phyloP scores from a whole-genome alignment of 106 monocot genomes.

The Hemerocallis citrina region DNA sequence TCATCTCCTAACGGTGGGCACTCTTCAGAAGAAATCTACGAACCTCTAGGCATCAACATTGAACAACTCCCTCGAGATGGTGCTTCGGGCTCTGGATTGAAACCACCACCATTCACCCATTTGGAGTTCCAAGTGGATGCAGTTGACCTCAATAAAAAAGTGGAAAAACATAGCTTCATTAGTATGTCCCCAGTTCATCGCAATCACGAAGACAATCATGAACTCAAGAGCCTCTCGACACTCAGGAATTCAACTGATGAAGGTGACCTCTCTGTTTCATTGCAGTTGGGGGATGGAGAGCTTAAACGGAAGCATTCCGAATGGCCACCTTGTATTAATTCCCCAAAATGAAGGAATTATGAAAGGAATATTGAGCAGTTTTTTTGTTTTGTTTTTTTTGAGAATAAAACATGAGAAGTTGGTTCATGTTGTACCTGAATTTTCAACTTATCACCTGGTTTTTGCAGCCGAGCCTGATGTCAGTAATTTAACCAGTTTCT shows the following conservation, averaged over 20 bases:
- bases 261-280: conserved; percentile 49
- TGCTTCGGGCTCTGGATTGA: conserved; percentile 24
- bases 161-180: conserved; percentile 86
- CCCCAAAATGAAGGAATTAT: conserved; percentile 1
- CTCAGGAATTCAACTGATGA: conserved; percentile 50
- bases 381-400: too few species aligned
- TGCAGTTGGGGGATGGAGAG: conserved; percentile 67
- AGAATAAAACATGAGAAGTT: too few species aligned
- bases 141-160: conserved; percentile 14
- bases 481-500: too few species aligned
- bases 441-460: too few species aligned
- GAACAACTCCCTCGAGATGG: conserved; percentile 32
- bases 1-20: conserved; percentile 37
- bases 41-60: conserved; percentile 65
- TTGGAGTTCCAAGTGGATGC: conserved; percentile 42
- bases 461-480: too few species aligned
- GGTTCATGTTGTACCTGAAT: too few species aligned
- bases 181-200: conserved; percentile 39
- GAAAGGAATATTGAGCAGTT: too few species aligned
- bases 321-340: conserved; percentile 9
- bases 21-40: conserved; percentile 49
- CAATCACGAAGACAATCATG: conserved; percentile 25
- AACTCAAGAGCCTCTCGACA: conserved; percentile 45
- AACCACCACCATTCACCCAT: conserved; percentile 1
- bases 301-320: conserved; percentile 50